Evolutionary conservation across 2,329 filamentous ascomycete genomes (phyloP).

Genomic region (Aureobasidium sp.): DNA sequence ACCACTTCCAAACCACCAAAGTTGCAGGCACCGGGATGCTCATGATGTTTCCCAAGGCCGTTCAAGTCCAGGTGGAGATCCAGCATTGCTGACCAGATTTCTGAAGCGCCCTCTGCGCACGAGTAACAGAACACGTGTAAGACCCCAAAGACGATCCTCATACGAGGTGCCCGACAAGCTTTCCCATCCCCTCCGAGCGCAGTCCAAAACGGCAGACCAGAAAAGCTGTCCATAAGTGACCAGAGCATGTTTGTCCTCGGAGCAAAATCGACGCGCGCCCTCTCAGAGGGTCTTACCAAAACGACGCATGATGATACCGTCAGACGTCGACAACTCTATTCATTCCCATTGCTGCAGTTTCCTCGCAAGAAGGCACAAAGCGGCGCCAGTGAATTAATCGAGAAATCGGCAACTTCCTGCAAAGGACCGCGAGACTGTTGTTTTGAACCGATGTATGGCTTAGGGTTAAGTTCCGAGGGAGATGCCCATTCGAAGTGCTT

Average conservation of each 20-base stretch:
- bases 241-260: constrained; percentile 65
- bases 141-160: constrained; percentile 46
- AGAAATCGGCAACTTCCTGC: constrained; percentile 54
- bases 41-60: constrained; percentile 20
- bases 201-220: constrained; percentile 32
- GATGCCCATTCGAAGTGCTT: constrained; percentile 48
- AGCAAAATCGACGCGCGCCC: constrained; percentile 66
- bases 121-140: constrained; percentile 23
- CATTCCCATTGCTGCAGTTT: constrained; percentile 17
- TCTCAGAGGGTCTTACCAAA: constrained; percentile 66
- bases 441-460: constrained; percentile 57
- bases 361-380: neutral
- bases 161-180: constrained; percentile 42
- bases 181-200: constrained; percentile 42
- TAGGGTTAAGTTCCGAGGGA: constrained; percentile 97
- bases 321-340: constrained; percentile 28
- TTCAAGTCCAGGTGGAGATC: constrained; percentile 25
- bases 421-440: constrained; percentile 32
- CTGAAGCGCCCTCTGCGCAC: constrained; percentile 14
- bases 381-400: constrained; percentile 49
- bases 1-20: constrained; percentile 10
- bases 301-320: constrained; percentile 60
- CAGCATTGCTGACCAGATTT: constrained; percentile 27
- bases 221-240: constrained; percentile 51
- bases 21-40: constrained; percentile 27